These are phyloP conservation scores for Dioscorea dumetorum DNA, from an alignment of 106 monocot genomes.

Conservation along the genomic window DNA sequence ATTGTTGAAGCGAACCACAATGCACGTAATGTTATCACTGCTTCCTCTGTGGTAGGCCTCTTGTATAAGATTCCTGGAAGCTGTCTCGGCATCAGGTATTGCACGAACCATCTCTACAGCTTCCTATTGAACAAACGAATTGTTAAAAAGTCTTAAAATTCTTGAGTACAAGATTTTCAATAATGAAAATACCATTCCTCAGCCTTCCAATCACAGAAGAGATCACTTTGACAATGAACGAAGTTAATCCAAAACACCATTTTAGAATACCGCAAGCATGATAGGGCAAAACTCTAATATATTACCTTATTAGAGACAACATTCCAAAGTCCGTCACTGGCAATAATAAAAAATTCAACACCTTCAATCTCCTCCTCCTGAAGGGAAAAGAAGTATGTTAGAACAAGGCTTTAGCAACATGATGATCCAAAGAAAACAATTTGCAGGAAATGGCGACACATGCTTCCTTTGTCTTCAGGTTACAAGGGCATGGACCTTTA, in stretches of 20 bases:
- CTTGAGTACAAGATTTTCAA: no score
- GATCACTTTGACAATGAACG: no score
- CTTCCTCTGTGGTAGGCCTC: conserved; percentile 65
- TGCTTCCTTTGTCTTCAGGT: no score
- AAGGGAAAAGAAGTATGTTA: neutral
- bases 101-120: conserved; percentile 40
- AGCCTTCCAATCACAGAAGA: no score
- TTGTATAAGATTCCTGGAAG: conserved; percentile 58
- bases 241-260: no score
- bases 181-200: no score
- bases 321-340: conserved; percentile 49
- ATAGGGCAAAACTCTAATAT: neutral
- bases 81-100: conserved; percentile 42
- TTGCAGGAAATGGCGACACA: no score
- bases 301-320: conserved; percentile 39
- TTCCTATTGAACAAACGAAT: conserved; percentile 17
- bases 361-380: conserved; percentile 39
- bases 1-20: conserved; percentile 43
- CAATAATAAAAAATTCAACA: conserved; percentile 41
- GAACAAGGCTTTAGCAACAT: neutral
- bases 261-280: no score
- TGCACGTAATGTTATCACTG: conserved; percentile 58
- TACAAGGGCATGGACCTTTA: no score
- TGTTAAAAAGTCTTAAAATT: no score
- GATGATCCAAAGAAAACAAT: no score